Evolutionary conservation across 1,139 yeast species (phyloP).

Genomic region (Pichia sp.): DNA sequence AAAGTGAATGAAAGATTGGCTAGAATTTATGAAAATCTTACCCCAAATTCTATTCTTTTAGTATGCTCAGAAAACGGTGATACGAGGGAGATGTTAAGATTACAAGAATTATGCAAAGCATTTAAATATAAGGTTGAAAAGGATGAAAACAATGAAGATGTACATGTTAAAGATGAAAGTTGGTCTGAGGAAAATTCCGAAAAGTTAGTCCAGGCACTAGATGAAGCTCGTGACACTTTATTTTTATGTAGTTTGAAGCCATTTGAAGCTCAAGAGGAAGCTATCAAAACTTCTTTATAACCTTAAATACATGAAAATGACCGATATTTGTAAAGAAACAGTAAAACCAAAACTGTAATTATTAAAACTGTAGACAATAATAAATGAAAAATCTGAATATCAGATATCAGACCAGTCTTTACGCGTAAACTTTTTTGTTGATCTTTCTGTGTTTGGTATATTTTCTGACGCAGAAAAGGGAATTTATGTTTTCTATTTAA

Average conservation of each 20-base stretch:
- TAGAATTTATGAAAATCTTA: slow-evolving; percentile 46
- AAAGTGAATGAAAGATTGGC: slow-evolving; percentile 41
- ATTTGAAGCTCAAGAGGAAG: neutral
- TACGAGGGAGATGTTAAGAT: slow-evolving; percentile 43
- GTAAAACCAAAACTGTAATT: too few species aligned
- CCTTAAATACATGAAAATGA: too few species aligned
- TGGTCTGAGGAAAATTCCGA: slow-evolving; percentile 48
- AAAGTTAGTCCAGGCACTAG: slow-evolving; percentile 40
- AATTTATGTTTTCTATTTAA: too few species aligned
- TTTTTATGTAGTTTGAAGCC: slow-evolving; percentile 42
- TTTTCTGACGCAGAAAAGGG: too few species aligned
- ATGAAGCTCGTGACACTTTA: slow-evolving; percentile 49
- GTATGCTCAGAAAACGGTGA: slow-evolving; percentile 61
- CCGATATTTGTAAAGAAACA: too few species aligned
- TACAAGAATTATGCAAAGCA: slow-evolving; percentile 38
- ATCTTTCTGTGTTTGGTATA: too few species aligned
- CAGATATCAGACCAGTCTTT: too few species aligned
- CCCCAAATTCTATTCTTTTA: slow-evolving; percentile 54
- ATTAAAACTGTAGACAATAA: too few species aligned
- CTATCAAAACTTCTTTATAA: neutral
- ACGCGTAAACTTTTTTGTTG: too few species aligned
- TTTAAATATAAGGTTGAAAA: slow-evolving; percentile 39
- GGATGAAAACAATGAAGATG: slow-evolving; percentile 24
- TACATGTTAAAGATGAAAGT: slow-evolving; percentile 30
- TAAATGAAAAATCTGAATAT: too few species aligned